phyloP scores from a whole-genome alignment of 768 basidiomycete species.

The Lactarius pseudohatsudake region DNA sequence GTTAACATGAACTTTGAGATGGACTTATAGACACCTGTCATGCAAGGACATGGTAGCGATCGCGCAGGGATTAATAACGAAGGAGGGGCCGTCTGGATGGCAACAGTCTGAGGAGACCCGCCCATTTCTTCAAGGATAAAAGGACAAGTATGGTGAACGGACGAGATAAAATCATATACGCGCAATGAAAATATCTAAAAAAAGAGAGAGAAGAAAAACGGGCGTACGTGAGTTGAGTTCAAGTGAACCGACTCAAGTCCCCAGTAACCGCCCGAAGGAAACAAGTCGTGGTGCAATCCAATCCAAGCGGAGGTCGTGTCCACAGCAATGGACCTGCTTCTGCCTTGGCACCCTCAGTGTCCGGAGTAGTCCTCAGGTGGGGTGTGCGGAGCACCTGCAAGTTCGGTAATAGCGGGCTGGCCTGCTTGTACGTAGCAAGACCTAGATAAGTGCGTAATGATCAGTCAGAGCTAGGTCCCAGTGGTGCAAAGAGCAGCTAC shows the following conservation, averaged over 20 bases:
- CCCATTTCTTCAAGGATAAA: neutral
- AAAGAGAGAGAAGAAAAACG: neutral
- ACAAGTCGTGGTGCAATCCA: slow-evolving; percentile 31
- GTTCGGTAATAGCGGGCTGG: slow-evolving; percentile 32
- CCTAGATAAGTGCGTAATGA: neutral
- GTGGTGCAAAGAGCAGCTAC: neutral
- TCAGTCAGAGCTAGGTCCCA: neutral
- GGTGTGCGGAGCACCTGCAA: slow-evolving; percentile 33
- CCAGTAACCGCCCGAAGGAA: slow-evolving; percentile 35
- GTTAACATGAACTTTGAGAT: too few species aligned
- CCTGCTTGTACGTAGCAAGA: slow-evolving; percentile 32
- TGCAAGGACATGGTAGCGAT: too few species aligned
- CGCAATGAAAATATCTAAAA: neutral
- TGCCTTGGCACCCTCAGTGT: slow-evolving; percentile 41
- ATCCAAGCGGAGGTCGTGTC: slow-evolving; percentile 33
- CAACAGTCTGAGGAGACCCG: too few species aligned
- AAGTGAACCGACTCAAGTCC: slow-evolving; percentile 14
- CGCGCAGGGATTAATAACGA: too few species aligned
- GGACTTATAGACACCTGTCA: too few species aligned
- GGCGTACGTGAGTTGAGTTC: neutral
- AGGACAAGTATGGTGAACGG: too few species aligned
- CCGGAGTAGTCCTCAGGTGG: slow-evolving; percentile 38
- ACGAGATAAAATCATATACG: neutral
- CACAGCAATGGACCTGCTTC: slow-evolving; percentile 33
- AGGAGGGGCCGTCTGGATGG: too few species aligned